Base-by-base conservation (phyloP, 108 stramenopile species). In the Cyclotella cryptica region DNA sequence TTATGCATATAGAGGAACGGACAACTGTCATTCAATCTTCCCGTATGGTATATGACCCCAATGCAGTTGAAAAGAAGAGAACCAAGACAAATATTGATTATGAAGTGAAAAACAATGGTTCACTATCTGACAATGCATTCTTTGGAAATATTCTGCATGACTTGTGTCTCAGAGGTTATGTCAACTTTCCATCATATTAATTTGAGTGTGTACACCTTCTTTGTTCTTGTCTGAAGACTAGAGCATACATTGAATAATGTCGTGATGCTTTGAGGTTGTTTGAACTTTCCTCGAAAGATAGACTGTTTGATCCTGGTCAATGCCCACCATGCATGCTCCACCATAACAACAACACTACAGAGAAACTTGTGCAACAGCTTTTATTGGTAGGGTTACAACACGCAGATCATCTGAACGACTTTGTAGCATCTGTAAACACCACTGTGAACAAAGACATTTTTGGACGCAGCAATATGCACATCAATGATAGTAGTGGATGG, bases 1-100 rank as follows among this genome's bases (percentile, higher is more conserved):
- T 45, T 12, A 12, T 12, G 44, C 44, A 45, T 45, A 45, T 9
- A 9, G 44, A 45, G 44, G 44, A 45, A 13, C 44, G 13, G 13
- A 13, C 9, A 45, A 12, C 13, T 13, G 13, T 45, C 9, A 9
- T 9, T 9, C 9, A 9, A 12, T 12, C 9, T 45, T 45, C 44
- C 44, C 9, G 13, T 9, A 45, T 45, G 44, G 44, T 45, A 45
- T 45, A 54, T 7, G n/a, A 54, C 53, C 18, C 53, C 14, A 54
- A 19, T 54, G 53, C 18, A 13, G 19, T n/a, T 7, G 53, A 18
- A 19, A 54, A 54, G 12, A 19, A 54, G 14, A 19, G 7, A 19
- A n/a, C n/a, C 18, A n/a, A n/a, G n/a, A n/a, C n/a, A n/a, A 54
- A 54, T 54, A 54, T 54, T 19, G 53, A 54, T 7, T 54, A 54